A percentile compares a stretch with the other conserved stretches of the same genome.
phyloP scores from a whole-genome alignment of 2,329 filamentous ascomycete genomes.

The Ilyonectria robusta region DNA sequence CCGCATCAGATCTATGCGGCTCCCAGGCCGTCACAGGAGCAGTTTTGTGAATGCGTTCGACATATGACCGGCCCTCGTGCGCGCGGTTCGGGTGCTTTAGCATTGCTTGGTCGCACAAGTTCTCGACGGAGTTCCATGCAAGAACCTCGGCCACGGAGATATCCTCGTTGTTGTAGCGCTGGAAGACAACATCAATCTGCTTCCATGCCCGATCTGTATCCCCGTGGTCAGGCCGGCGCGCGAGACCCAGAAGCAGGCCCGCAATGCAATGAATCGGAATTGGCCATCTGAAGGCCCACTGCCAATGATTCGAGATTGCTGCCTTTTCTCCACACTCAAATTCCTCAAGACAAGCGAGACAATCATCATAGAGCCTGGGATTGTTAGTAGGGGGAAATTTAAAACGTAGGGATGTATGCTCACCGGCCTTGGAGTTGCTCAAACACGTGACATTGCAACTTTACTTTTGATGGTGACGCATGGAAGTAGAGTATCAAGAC shows the following conservation, averaged over 20 bases:
- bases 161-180: constrained; percentile 35
- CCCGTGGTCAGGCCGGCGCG: constrained; percentile 27
- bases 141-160: constrained; percentile 32
- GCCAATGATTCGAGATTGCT: constrained; percentile 29
- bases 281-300: constrained; percentile 36
- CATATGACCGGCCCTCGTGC: constrained; percentile 29
- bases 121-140: constrained; percentile 31
- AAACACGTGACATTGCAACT: constrained; percentile 29
- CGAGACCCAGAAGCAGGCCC: constrained; percentile 26
- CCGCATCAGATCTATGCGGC: constrained; percentile 2
- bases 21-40: neutral
- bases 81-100: constrained; percentile 16
- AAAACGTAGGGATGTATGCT: neutral
- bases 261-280: constrained; percentile 33
- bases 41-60: constrained; percentile 20
- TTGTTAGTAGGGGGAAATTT: neutral
- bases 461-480: constrained; percentile 19
- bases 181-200: constrained; percentile 32
- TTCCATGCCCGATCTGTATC: constrained; percentile 36
- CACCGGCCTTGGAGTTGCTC: constrained; percentile 30
- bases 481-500: constrained; percentile 31
- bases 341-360: constrained; percentile 32
- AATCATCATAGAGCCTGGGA: constrained; percentile 32
- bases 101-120: constrained; percentile 35
- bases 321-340: constrained; percentile 28